Evolutionary conservation across 176 grass and related monocot species (phyloP), one percentile per base, ranked within the genome.

Genomic region (Miscanthus lutarioriparius): DNA sequence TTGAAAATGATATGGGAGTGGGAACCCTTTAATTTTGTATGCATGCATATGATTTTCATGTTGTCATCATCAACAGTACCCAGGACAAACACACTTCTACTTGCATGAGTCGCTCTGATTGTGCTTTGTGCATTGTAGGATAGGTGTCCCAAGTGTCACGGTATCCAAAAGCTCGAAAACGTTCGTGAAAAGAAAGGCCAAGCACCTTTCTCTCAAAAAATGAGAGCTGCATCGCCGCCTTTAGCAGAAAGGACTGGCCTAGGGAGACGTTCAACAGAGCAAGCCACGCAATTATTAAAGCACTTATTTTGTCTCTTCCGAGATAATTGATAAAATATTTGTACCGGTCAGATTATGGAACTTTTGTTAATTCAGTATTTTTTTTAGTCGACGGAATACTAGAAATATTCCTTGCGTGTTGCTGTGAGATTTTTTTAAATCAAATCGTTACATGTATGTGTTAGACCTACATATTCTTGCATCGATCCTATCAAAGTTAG

Each of bases 131-230:
- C n/a, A n/a, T n/a, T 9, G 58, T 1, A 10, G 0, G 0, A n/a
- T 15, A 30, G 10, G n/a, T 54, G 43, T 26, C 44, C 19, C 69
- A 51, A 80, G 30, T 43, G 44, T 67, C 77, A 75, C 25, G 56
- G 69, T 41, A 66, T 74, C 78, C 2, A 66, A 86, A 77, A 86
- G 78, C 30, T 85, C 17, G 7, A 51, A 76, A 81, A 86, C 53
- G 37, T 64, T 54, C 45, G 54, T 70, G 8, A 53, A 70, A 69
- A 7, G 45, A 67, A 28, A 16, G 28, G 8, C 11, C 10, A 8
- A 8, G 54, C 15, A 12, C 30, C 74, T 76, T 40, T 78, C 13
- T 39, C 13, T 72, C 20, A 53, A 81, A 81, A 82, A 77, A 72
- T 10, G 77, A 71, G 85, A 49, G 49, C 8, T 63, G 43, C 0